Percentiles rank a stretch among this genome's conserved stretches.
Evolutionary conservation across 306 rosid species (phyloP).

Genomic region (Dalbergia cultrata): DNA sequence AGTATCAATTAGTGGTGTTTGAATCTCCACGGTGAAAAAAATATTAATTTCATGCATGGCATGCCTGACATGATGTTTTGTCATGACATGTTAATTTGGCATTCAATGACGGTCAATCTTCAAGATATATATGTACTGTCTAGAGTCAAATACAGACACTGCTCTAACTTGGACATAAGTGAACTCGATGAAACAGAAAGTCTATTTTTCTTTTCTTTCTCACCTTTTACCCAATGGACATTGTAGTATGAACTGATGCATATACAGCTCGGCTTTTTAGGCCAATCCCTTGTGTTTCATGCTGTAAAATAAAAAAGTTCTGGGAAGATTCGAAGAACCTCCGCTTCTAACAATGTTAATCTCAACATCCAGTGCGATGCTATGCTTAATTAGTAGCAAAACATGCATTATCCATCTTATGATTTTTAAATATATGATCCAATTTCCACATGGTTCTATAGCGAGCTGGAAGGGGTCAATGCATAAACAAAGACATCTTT

Average conservation of each 20-base stretch:
- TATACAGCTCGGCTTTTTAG: slow-evolving; percentile 40
- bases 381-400: slow-evolving; percentile 28
- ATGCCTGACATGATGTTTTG: slow-evolving; percentile 74
- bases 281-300: slow-evolving; percentile 48
- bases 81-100: slow-evolving; percentile 63
- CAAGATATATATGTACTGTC: slow-evolving; percentile 49
- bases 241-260: slow-evolving; percentile 19
- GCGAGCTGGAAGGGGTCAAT: slow-evolving; percentile 4
- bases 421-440: background rate
- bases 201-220: slow-evolving; percentile 10
- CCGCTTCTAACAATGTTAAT: slow-evolving; percentile 15
- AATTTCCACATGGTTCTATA: background rate
- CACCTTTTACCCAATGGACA: slow-evolving; percentile 38
- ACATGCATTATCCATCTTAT: slow-evolving; percentile 25
- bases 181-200: slow-evolving; percentile 46
- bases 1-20: too few species aligned
- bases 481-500: slow-evolving; percentile 6
- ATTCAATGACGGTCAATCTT: slow-evolving; percentile 59
- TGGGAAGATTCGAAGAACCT: slow-evolving; percentile 65
- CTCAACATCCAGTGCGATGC: slow-evolving; percentile 26
- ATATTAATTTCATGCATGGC: slow-evolving; percentile 49
- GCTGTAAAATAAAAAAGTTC: slow-evolving; percentile 29
- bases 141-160: slow-evolving; percentile 37
- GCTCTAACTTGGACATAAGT: slow-evolving; percentile 57
- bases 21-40: too few species aligned